A percentile compares a stretch with the other conserved stretches of the same genome.
Conservation (phyloP, 768 basidiomycete genomes). For the Lepiota venenata region DNA sequence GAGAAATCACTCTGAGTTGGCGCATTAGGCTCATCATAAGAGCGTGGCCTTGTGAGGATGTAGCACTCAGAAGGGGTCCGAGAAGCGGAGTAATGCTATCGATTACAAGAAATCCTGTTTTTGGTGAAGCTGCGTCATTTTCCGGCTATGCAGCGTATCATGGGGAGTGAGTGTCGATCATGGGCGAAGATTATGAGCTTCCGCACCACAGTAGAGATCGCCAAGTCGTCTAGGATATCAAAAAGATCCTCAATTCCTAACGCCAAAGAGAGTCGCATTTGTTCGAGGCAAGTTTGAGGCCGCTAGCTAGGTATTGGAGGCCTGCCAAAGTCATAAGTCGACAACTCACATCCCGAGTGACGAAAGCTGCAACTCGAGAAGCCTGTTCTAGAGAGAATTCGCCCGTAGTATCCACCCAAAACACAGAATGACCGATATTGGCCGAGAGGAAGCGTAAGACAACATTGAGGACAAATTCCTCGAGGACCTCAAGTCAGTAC, state of each 20-base stretch:
- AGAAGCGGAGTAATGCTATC: slow-evolving; percentile 66
- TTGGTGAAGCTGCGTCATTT: background rate
- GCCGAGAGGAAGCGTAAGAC: slow-evolving; percentile 48
- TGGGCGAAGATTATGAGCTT: background rate
- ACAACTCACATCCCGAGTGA: slow-evolving; percentile 19
- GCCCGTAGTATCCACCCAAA: slow-evolving; percentile 76
- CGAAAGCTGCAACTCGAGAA: slow-evolving; percentile 25
- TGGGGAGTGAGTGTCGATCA: background rate
- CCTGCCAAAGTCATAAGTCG: background rate
- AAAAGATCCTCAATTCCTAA: slow-evolving; percentile 57
- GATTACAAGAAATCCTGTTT: slow-evolving; percentile 51
- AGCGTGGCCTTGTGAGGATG: slow-evolving; percentile 74
- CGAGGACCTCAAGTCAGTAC: slow-evolving; percentile 1
- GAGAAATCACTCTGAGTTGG: slow-evolving; percentile 50
- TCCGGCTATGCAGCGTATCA: background rate
- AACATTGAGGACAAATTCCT: slow-evolving; percentile 63
- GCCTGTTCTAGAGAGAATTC: slow-evolving; percentile 57
- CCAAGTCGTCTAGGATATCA: slow-evolving; percentile 44
- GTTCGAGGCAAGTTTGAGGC: slow-evolving; percentile 37
- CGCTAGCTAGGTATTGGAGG: slow-evolving; percentile 15
- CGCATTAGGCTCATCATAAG: slow-evolving; percentile 72
- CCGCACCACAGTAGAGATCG: slow-evolving; percentile 21
- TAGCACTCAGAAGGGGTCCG: slow-evolving; percentile 56
- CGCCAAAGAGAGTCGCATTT: slow-evolving; percentile 55
- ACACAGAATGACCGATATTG: slow-evolving; percentile 32